Conservation (phyloP, 306 rosid genomes). For the Vigna unguiculata region DNA sequence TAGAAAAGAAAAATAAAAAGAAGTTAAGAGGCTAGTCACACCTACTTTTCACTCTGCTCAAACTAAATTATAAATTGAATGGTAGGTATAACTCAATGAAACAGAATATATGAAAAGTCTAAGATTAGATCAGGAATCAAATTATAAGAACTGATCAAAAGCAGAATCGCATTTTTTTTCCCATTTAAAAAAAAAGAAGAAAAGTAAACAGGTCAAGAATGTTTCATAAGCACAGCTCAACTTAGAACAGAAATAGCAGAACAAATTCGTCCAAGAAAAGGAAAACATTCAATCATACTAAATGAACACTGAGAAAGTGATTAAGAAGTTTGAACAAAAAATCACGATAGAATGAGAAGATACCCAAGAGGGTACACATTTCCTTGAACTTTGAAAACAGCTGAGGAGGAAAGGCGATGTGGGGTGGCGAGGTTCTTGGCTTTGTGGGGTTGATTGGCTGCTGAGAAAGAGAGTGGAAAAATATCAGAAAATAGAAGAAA, state of each 20-base stretch:
- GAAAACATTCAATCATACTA: background rate
- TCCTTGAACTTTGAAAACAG: slow-evolving; percentile 69
- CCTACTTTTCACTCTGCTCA: background rate
- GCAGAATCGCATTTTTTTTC: background rate
- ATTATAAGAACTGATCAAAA: slow-evolving; percentile 23
- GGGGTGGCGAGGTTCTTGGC: slow-evolving; percentile 7
- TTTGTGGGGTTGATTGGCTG: slow-evolving; percentile 48
- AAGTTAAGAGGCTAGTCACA: background rate
- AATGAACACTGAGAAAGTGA: slow-evolving; percentile 1
- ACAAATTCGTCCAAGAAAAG: slow-evolving; percentile 8
- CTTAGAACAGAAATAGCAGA: background rate
- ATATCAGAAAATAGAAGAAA: slow-evolving; percentile 51
- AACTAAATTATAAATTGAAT: slow-evolving; percentile 16
- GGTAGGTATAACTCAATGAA: background rate
- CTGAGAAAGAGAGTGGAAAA: slow-evolving; percentile 62
- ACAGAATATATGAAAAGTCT: slow-evolving; percentile 28
- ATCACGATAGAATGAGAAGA: background rate
- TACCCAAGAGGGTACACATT: slow-evolving; percentile 96
- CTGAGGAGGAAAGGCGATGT: slow-evolving; percentile 55
- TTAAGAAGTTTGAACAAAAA: background rate
- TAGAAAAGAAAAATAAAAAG: background rate
- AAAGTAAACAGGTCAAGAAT: background rate
- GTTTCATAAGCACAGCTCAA: slow-evolving; percentile 1
- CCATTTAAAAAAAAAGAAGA: too few species aligned
- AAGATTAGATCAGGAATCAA: background rate